phyloP scores from a whole-genome alignment of 306 rosid species.

The Lathyrus tuberosus region DNA sequence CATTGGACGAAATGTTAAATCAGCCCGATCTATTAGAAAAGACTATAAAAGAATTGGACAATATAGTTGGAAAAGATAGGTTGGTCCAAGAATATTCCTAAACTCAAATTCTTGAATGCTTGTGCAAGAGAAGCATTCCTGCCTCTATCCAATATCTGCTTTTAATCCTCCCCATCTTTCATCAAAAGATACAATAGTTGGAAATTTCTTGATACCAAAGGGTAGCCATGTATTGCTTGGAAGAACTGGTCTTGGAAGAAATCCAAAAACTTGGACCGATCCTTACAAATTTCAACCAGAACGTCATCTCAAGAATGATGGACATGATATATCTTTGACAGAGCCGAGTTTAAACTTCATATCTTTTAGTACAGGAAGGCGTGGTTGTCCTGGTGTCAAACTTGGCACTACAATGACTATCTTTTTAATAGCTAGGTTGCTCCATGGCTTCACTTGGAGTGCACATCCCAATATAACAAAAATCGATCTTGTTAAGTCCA shows the following conservation, averaged over 20 bases:
- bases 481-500: slow-evolving; percentile 14
- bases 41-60: slow-evolving; percentile 46
- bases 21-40: slow-evolving; percentile 37
- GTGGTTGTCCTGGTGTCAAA: slow-evolving; percentile 44
- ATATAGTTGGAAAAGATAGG: slow-evolving; percentile 42
- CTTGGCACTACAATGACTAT: slow-evolving; percentile 47
- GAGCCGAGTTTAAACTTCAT: slow-evolving; percentile 40
- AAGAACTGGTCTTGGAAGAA: slow-evolving; percentile 45
- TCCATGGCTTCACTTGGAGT: slow-evolving; percentile 53
- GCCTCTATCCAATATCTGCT: slow-evolving; percentile 51
- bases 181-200: slow-evolving; percentile 29
- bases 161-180: slow-evolving; percentile 52
- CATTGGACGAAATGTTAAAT: slow-evolving; percentile 48
- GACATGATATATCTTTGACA: not conserved
- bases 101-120: slow-evolving; percentile 49
- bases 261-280: slow-evolving; percentile 48
- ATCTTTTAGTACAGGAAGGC: slow-evolving; percentile 48
- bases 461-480: slow-evolving; percentile 18
- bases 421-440: slow-evolving; percentile 50
- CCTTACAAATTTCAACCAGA: slow-evolving; percentile 45
- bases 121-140: slow-evolving; percentile 50
- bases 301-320: slow-evolving; percentile 32
- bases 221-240: too few species aligned
- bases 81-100: slow-evolving; percentile 48
- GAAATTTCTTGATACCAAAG: slow-evolving; percentile 50